phyloP scores from a whole-genome alignment of 2,329 filamentous ascomycete genomes.

The Ampelomyces quisqualis region DNA sequence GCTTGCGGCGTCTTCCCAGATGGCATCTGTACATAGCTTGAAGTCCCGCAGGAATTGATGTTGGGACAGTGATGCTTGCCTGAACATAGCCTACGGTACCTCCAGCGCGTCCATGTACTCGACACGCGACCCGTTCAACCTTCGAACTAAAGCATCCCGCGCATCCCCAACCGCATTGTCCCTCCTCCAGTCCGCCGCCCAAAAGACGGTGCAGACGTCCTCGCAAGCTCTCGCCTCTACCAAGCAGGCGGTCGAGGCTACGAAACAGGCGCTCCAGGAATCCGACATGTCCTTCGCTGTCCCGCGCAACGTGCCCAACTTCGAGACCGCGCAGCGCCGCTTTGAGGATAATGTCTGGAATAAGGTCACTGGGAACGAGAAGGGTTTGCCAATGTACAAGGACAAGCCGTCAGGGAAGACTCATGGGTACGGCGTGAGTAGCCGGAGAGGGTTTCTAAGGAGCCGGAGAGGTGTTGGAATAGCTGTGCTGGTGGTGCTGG shows the following conservation, averaged over 20 bases:
- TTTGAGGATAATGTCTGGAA: constrained; percentile 47
- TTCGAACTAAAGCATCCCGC: constrained; percentile 40
- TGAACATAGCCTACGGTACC: constrained; percentile 17
- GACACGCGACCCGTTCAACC: constrained; percentile 49
- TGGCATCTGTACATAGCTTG: too few species aligned
- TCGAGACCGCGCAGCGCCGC: constrained; percentile 45
- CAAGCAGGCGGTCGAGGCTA: constrained; percentile 37
- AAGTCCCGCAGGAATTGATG: neutral
- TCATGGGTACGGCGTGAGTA: constrained; percentile 57
- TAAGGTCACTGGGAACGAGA: constrained; percentile 60
- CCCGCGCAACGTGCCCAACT: constrained; percentile 46
- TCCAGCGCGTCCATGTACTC: constrained; percentile 44
- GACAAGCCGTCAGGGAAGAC: constrained; percentile 81
- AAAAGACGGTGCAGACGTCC: constrained; percentile 18
- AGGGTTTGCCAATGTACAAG: constrained; percentile 91
- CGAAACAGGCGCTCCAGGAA: constrained; percentile 34
- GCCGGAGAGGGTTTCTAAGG: constrained; percentile 55
- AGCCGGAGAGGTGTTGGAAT: constrained; percentile 62
- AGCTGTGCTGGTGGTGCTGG: constrained; percentile 56
- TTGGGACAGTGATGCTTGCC: neutral
- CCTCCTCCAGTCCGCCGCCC: constrained; percentile 35
- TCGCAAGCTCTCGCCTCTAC: constrained; percentile 28
- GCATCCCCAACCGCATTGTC: constrained; percentile 32
- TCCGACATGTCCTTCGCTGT: constrained; percentile 48
- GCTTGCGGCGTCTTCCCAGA: too few species aligned